These are phyloP conservation scores for Aureobasidium leucospermi DNA, from an alignment of 2,329 filamentous ascomycete genomes.

Conservation along the genomic window DNA sequence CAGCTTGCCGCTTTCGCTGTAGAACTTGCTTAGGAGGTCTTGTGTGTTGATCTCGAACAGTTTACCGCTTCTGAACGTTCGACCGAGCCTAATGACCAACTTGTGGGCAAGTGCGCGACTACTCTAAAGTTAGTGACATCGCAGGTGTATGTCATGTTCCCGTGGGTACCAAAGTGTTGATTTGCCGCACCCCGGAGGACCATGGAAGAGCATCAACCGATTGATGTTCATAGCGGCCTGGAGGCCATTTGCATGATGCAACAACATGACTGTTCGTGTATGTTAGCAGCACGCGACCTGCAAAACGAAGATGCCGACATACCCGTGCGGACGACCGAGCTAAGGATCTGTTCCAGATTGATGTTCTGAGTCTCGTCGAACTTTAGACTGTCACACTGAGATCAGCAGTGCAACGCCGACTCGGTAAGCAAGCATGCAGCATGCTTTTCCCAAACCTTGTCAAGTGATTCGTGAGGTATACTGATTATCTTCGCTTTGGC, in stretches of 20 bases:
- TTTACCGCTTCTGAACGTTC: conserved; percentile 28
- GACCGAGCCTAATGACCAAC: conserved; percentile 38
- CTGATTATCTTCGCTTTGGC: conserved; percentile 27
- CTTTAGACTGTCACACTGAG: conserved; percentile 26
- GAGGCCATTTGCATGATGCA: conserved; percentile 28
- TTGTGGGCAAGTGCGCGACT: conserved; percentile 45
- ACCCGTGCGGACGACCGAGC: neutral
- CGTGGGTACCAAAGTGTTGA: conserved; percentile 32
- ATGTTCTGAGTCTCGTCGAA: conserved; percentile 34
- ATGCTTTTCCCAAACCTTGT: conserved; percentile 36
- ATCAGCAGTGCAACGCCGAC: neutral
- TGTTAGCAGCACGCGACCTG: neutral
- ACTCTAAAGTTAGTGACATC: neutral
- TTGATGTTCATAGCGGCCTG: conserved; percentile 38
- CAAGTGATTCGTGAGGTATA: conserved; percentile 34
- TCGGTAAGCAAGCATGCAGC: neutral
- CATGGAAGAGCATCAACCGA: conserved; percentile 36
- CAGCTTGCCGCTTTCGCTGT: conserved; percentile 40
- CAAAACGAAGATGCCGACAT: neutral
- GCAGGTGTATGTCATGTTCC: neutral
- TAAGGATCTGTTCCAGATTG: conserved; percentile 15
- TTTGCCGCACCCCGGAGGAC: conserved; percentile 39
- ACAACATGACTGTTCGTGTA: conserved; percentile 24
- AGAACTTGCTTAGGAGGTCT: conserved; percentile 40
- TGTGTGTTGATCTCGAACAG: conserved; percentile 42